Conservation (phyloP, 306 rosid genomes). For the Sphenostylis stenocarpa region DNA sequence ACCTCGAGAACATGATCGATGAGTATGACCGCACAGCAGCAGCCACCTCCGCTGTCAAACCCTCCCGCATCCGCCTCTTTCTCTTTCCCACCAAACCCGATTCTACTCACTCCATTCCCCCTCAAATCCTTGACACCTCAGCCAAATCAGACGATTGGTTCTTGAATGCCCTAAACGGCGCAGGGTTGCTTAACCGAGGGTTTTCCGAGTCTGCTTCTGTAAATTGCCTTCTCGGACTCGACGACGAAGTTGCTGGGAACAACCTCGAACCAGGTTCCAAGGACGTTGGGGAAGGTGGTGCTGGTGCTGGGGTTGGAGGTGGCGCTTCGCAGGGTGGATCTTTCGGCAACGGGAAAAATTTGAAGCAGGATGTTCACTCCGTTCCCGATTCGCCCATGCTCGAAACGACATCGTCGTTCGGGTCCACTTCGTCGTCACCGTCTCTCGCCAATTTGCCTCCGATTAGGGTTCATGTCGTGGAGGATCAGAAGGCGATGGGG, state of each 20-base stretch:
- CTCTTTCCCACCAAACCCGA: slow-evolving; percentile 78
- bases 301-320: slow-evolving; percentile 25
- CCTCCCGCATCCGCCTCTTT: slow-evolving; percentile 77
- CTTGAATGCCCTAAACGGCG: slow-evolving; percentile 64
- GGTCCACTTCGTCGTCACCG: slow-evolving; percentile 91
- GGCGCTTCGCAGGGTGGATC: slow-evolving; percentile 52
- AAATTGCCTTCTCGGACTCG: slow-evolving; percentile 74
- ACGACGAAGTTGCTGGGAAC: slow-evolving; percentile 54
- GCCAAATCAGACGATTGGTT: slow-evolving; percentile 86
- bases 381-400: slow-evolving; percentile 97
- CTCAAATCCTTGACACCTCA: slow-evolving; percentile 64
- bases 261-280: slow-evolving; percentile 53
- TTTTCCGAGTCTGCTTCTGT: slow-evolving; percentile 85
- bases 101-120: slow-evolving; percentile 73
- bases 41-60: slow-evolving; percentile 48
- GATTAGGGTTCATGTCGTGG: slow-evolving; percentile 84
- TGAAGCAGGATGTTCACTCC: slow-evolving; percentile 82
- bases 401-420: slow-evolving; percentile 84
- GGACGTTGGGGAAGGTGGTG: slow-evolving; percentile 40
- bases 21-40: slow-evolving; percentile 85
- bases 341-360: slow-evolving; percentile 59
- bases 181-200: slow-evolving; percentile 68
- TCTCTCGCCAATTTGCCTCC: slow-evolving; percentile 86
- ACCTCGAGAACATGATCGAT: slow-evolving; percentile 94
- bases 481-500: slow-evolving; percentile 78